A percentile compares a stretch with the other conserved stretches of the same genome.
These are phyloP conservation scores for Pseudopithomyces maydicus DNA, from an alignment of 2,329 filamentous ascomycete species.

Conservation along the genomic window DNA sequence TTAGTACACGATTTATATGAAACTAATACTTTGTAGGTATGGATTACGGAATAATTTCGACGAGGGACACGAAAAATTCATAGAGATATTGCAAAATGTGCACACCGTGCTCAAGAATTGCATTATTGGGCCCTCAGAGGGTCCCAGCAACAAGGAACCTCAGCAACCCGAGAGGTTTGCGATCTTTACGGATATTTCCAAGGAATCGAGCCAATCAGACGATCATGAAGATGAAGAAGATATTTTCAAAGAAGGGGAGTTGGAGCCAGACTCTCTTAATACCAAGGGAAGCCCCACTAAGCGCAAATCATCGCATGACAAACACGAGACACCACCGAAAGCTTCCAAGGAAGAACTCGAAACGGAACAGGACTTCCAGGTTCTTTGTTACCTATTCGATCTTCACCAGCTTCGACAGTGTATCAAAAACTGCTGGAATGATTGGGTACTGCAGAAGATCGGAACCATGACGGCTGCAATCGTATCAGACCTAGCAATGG, in stretches of 20 bases:
- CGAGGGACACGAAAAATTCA: slow-evolving; percentile 18
- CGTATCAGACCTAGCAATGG: slow-evolving; percentile 21
- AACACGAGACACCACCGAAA: not conserved
- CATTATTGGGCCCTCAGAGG: not conserved
- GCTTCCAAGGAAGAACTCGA: slow-evolving; percentile 13
- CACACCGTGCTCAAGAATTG: slow-evolving; percentile 7
- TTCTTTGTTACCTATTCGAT: slow-evolving; percentile 24
- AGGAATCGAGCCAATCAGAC: not conserved
- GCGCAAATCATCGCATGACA: no score
- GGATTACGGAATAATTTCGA: slow-evolving; percentile 7
- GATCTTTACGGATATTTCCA: not conserved
- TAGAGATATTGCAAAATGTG: not conserved
- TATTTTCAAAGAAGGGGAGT: not conserved
- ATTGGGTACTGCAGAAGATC: slow-evolving; percentile 11
- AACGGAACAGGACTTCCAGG: slow-evolving; percentile 16
- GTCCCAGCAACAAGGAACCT: not conserved
- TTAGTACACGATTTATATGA: no score
- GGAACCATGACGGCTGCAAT: slow-evolving; percentile 17
- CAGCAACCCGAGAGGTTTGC: not conserved
- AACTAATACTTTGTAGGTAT: not conserved
- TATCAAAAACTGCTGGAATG: slow-evolving; percentile 14
- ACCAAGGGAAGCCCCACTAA: no score
- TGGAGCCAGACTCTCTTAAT: not conserved
- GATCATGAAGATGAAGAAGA: not conserved
- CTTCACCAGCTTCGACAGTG: slow-evolving; percentile 16